Conservation (phyloP, 192 early-diverging fungal species). For the Phlyctochytrium bullatum region DNA sequence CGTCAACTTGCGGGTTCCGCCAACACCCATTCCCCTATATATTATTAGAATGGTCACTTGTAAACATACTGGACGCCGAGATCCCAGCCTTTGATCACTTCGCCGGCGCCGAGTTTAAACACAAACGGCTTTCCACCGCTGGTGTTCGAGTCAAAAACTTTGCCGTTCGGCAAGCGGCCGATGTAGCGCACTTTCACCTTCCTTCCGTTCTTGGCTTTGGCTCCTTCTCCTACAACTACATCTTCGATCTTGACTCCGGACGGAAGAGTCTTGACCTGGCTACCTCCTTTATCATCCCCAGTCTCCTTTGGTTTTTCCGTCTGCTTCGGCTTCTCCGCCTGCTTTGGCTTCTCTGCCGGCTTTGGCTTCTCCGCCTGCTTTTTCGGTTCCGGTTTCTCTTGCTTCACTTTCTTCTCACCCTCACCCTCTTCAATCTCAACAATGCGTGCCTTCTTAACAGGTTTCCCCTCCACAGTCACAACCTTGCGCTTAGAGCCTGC, state of each 20-base stretch:
- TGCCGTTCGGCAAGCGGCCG: slow-evolving; percentile 87
- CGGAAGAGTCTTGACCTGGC: slow-evolving; percentile 54
- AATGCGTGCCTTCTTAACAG: slow-evolving; percentile 20
- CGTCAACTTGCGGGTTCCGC: slow-evolving; percentile 85
- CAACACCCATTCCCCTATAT: slow-evolving; percentile 78
- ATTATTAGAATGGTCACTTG: background rate
- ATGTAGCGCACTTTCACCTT: slow-evolving; percentile 85
- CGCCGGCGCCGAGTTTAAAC: slow-evolving; percentile 78
- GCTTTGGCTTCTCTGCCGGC: slow-evolving; percentile 34
- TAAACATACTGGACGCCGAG: slow-evolving; percentile 49
- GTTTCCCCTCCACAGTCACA: slow-evolving; percentile 15
- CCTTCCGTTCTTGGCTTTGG: slow-evolving; percentile 64
- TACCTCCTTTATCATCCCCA: slow-evolving; percentile 50
- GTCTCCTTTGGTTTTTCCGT: slow-evolving; percentile 34
- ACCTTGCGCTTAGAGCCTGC: slow-evolving; percentile 10
- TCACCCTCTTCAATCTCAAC: slow-evolving; percentile 34
- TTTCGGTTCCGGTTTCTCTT: slow-evolving; percentile 41
- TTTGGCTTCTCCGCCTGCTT: slow-evolving; percentile 44
- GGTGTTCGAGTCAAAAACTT: slow-evolving; percentile 95
- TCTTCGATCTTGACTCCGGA: slow-evolving; percentile 85
- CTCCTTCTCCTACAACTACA: slow-evolving; percentile 61
- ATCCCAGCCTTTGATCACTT: slow-evolving; percentile 99
- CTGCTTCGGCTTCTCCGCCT: slow-evolving; percentile 36
- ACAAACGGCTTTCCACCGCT: slow-evolving; percentile 80
- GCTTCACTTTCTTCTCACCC: slow-evolving; percentile 26